phyloP scores from a whole-genome alignment of 2,329 filamentous ascomycete genomes.

The Penicillium olsonii region DNA sequence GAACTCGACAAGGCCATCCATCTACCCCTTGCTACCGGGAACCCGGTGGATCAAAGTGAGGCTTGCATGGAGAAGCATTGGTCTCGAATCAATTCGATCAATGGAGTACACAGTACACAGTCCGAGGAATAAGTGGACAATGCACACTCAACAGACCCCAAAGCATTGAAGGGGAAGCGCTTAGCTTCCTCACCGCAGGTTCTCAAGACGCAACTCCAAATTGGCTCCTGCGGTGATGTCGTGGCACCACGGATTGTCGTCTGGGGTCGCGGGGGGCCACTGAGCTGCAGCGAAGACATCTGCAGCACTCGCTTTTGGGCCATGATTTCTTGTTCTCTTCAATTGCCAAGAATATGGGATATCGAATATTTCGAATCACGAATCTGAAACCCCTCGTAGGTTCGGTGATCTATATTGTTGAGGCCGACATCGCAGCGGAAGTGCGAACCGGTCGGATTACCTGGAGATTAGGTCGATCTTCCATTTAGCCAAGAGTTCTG shows the following conservation, averaged over 20 bases:
- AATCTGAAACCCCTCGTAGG: neutral
- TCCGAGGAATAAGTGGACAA: too few relatives aligned
- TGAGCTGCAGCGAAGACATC: conserved; percentile 17
- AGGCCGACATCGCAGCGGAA: too few relatives aligned
- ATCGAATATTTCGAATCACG: neutral
- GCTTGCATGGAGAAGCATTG: conserved; percentile 16
- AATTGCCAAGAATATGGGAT: conserved; percentile 4
- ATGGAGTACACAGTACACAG: neutral
- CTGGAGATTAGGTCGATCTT: neutral
- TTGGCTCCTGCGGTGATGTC: conserved; percentile 33
- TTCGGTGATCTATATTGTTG: too few relatives aligned
- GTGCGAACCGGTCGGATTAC: too few relatives aligned
- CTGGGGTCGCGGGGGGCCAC: conserved; percentile 15
- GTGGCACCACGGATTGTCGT: conserved; percentile 36
- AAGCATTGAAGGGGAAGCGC: neutral
- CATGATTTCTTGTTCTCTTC: neutral
- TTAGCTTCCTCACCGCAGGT: conserved; percentile 22
- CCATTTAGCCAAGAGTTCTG: neutral
- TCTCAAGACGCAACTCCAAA: conserved; percentile 26
- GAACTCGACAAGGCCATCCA: neutral
- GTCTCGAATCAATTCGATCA: conserved; percentile 15
- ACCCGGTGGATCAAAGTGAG: conserved; percentile 22
- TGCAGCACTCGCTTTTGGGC: conserved; percentile 24
- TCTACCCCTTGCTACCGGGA: neutral
- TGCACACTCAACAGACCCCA: too few relatives aligned